Conservation (phyloP, 768 basidiomycete genomes). For the Collybia mongolica region DNA sequence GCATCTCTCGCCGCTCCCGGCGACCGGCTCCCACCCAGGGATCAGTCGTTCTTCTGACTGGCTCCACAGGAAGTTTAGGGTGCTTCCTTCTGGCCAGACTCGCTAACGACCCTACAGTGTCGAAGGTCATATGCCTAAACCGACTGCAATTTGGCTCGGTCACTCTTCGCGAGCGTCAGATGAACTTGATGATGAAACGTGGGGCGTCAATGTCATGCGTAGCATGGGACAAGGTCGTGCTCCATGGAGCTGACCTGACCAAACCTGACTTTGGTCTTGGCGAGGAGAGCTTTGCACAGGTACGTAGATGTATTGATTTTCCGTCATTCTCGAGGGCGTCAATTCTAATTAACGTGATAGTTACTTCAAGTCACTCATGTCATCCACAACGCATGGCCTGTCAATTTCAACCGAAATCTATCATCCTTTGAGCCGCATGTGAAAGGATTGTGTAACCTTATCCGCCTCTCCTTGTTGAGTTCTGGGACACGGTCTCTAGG, state of each 20-base stretch:
- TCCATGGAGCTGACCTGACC: constrained; percentile 25
- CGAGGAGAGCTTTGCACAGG: constrained; percentile 21
- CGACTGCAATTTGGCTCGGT: constrained; percentile 15
- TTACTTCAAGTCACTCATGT: constrained; percentile 26
- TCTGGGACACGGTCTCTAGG: constrained; percentile 13
- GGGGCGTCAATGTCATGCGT: constrained; percentile 20
- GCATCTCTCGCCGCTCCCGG: constrained; percentile 10
- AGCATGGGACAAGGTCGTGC: constrained; percentile 28
- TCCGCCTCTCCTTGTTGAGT: constrained; percentile 22
- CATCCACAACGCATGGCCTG: constrained; percentile 40
- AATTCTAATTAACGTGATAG: constrained; percentile 11
- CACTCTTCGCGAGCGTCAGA: constrained; percentile 22
- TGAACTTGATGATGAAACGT: constrained; percentile 26
- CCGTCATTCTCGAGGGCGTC: not conserved
- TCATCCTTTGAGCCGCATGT: constrained; percentile 43
- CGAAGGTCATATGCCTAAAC: constrained; percentile 29
- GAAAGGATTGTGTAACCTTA: constrained; percentile 29
- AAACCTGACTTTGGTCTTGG: constrained; percentile 23
- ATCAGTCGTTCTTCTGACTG: constrained; percentile 31
- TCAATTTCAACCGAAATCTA: constrained; percentile 40
- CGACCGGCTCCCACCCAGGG: constrained; percentile 5
- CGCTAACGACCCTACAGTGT: constrained; percentile 21
- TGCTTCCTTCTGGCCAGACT: constrained; percentile 29
- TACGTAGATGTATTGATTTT: constrained; percentile 8
- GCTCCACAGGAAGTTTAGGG: constrained; percentile 37